Conservation (phyloP, 1,139 yeast genomes). For the Hansenula anomala region DNA sequence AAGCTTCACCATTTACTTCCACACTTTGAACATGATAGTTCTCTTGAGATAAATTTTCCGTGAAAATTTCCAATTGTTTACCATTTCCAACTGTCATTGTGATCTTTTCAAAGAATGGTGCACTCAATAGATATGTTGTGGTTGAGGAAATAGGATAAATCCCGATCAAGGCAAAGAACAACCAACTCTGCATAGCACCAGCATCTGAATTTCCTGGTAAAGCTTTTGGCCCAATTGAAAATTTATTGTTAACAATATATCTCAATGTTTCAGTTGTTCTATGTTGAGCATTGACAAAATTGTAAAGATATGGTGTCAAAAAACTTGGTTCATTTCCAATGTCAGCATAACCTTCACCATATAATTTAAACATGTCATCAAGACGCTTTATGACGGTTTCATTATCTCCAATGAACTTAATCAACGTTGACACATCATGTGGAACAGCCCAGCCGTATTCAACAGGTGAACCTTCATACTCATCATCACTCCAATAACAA, state of each 20-base stretch:
- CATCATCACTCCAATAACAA: constrained; percentile 32
- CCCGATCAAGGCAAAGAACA: constrained; percentile 32
- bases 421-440: constrained; percentile 30
- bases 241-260: constrained; percentile 28
- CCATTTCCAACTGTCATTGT: constrained; percentile 27
- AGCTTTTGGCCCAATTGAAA: constrained; percentile 25
- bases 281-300: constrained; percentile 27
- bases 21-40: constrained; percentile 28
- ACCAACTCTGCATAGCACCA: constrained; percentile 39
- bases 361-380: constrained; percentile 33
- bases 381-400: constrained; percentile 27
- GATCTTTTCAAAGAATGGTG: constrained; percentile 30
- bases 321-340: constrained; percentile 35
- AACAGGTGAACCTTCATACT: constrained; percentile 28
- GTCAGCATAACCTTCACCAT: constrained; percentile 29
- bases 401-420: constrained; percentile 26
- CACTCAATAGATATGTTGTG: constrained; percentile 30
- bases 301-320: constrained; percentile 30
- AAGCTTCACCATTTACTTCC: constrained; percentile 27
- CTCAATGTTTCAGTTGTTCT: constrained; percentile 31
- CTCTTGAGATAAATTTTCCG: constrained; percentile 24
- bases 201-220: constrained; percentile 38
- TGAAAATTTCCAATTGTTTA: constrained; percentile 25
- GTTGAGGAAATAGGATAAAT: constrained; percentile 36
- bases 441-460: constrained; percentile 35